Evolutionary conservation across 2,329 filamentous ascomycete species (phyloP), one percentile per base, ranked within the genome.

Genomic region (Aspergillus ibericus): DNA sequence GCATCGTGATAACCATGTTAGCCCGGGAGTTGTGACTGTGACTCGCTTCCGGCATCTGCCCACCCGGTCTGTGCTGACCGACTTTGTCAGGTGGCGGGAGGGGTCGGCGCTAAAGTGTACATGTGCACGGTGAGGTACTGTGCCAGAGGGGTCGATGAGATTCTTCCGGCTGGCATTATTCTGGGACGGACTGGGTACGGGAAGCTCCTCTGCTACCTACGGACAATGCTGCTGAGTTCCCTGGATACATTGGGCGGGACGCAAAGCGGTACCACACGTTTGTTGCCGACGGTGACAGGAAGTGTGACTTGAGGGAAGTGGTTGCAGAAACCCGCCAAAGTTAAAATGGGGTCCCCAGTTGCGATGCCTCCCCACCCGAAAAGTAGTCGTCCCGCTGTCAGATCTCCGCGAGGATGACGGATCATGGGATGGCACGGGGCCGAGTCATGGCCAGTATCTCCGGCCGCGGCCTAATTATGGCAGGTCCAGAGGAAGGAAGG

Each of bases 241-340:
- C 9, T 10, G 29, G 29, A 32, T 32, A 32, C 15, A 48, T 18
- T 48, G 44, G 15, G 44, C 22, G 44, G 22, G 27, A 3, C 32
- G 9, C 15, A 16, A 48, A 58, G 35, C 42, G 32, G 50, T 15
- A 55, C 15, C 46, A 54, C 29, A 40, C 36, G 20, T 56, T 53
- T 38, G 42, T 51, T 50, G 35, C 25, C 40, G 56, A 53, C 49
- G 32, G 52, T 55, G 59, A 59, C 56, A 46, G 36, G 34, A 47
- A 35, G 51, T 65, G 64, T 66, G 64, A 66, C 59, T 32, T 60
- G 40, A 34, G 57, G 46, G 50, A 55, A 35, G 38, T 58, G 52
- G 53, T 25, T 63, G 61, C 60, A 66, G 63, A 63, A 63, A 63
- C 40, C 55, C 51, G 54, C 46, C 55, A 49, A 59, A 59, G 56